phyloP scores from a whole-genome alignment of 805 yeast species.

The Candida insectorum region DNA sequence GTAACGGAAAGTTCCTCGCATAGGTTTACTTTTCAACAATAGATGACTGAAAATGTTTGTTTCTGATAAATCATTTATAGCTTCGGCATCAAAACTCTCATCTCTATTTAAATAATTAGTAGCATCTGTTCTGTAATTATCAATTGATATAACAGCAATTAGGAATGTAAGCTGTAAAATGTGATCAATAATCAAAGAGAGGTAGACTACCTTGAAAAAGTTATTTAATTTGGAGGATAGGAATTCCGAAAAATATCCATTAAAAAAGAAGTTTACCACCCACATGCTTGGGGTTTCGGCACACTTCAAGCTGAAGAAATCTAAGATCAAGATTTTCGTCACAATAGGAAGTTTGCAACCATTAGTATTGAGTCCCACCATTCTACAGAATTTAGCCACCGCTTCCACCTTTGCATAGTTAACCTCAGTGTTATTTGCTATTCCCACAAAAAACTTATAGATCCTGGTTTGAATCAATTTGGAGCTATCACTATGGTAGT shows the following conservation, averaged over 20 bases:
- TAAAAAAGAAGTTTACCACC: conserved; percentile 12
- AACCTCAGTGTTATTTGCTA: conserved; percentile 13
- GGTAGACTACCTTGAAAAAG: conserved; percentile 20
- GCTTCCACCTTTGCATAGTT: conserved; percentile 8
- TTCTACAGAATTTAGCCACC: neutral
- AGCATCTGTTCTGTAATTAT: conserved; percentile 59
- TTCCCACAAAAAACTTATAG: conserved; percentile 27
- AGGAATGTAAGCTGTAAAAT: conserved; percentile 61
- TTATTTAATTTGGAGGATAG: conserved; percentile 10
- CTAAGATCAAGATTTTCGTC: conserved; percentile 18
- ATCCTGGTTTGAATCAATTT: conserved; percentile 16
- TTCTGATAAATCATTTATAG: conserved; percentile 6
- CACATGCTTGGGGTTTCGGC: conserved; percentile 4
- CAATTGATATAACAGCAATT: conserved; percentile 63
- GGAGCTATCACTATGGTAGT: conserved; percentile 12
- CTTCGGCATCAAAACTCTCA: neutral
- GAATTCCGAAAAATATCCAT: conserved; percentile 10
- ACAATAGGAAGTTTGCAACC: conserved; percentile 19
- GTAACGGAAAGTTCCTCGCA: conserved; percentile 19
- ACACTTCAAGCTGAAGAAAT: conserved; percentile 9
- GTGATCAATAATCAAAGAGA: conserved; percentile 57
- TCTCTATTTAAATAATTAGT: conserved; percentile 42
- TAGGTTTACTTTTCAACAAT: conserved; percentile 10
- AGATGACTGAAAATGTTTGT: conserved; percentile 6
- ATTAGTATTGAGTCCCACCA: neutral